phyloP scores from a whole-genome alignment of 805 yeast genomes.

The Candida corydali region DNA sequence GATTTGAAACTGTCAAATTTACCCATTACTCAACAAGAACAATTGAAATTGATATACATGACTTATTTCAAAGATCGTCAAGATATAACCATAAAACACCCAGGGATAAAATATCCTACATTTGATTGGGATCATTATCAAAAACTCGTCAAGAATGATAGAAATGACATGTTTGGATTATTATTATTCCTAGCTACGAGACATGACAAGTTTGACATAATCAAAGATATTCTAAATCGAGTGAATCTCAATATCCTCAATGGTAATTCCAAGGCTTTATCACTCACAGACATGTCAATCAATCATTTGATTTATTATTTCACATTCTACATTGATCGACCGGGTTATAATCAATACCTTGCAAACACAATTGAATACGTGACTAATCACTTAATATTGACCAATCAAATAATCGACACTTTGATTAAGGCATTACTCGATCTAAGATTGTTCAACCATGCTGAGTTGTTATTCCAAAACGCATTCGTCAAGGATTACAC shows the following conservation, averaged over 20 bases:
- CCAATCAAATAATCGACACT: slow-evolving; percentile 2
- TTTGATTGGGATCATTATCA: slow-evolving; percentile 20
- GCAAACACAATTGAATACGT: slow-evolving; percentile 1
- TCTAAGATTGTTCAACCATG: neutral
- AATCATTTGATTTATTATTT: slow-evolving; percentile 9
- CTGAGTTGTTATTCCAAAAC: slow-evolving; percentile 5
- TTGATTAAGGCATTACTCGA: slow-evolving; percentile 7
- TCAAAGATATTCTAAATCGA: slow-evolving; percentile 16
- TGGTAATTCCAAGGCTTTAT: neutral
- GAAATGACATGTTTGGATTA: slow-evolving; percentile 4
- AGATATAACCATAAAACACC: slow-evolving; percentile 7
- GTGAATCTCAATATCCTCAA: neutral
- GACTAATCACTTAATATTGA: neutral
- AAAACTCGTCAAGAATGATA: slow-evolving; percentile 11
- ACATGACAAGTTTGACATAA: slow-evolving; percentile 19
- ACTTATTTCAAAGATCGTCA: slow-evolving; percentile 29
- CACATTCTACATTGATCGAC: slow-evolving; percentile 3
- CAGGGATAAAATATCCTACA: slow-evolving; percentile 5
- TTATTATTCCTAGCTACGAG: slow-evolving; percentile 27
- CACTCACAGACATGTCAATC: slow-evolving; percentile 3
- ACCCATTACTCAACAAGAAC: slow-evolving; percentile 28
- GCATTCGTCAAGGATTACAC: neutral
- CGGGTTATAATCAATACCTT: neutral
- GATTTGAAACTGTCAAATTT: slow-evolving; percentile 23
- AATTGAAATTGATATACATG: slow-evolving; percentile 22